Conservation (phyloP, 805 yeast genomes). For the Yarrowia sp. region DNA sequence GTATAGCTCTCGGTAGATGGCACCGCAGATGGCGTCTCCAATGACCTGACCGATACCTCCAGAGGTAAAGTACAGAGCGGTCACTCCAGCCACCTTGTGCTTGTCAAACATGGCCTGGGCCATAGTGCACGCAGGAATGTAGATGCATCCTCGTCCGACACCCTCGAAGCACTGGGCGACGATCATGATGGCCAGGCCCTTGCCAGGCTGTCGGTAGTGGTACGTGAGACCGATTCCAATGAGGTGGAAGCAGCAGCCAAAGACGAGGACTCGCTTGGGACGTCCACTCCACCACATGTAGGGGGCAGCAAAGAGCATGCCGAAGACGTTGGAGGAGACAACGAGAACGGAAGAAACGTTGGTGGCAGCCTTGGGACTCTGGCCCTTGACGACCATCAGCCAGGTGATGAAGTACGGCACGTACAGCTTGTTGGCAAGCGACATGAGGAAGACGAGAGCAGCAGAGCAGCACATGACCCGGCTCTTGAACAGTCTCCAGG, state of each 20-base stretch:
- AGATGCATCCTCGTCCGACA: constrained; percentile 11
- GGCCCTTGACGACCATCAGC: constrained; percentile 10
- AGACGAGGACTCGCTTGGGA: background rate
- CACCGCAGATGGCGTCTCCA: constrained; percentile 13
- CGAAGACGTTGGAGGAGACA: constrained; percentile 7
- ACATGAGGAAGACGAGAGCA: background rate
- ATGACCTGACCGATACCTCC: constrained; percentile 12
- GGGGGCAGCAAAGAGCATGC: background rate
- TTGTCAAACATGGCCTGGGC: constrained; percentile 19
- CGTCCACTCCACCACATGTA: constrained; percentile 17
- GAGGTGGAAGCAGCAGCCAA: constrained; percentile 9
- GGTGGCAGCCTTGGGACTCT: constrained; percentile 11
- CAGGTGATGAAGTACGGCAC: constrained; percentile 12
- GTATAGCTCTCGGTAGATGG: constrained; percentile 13
- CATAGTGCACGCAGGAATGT: constrained; percentile 8
- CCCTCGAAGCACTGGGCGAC: constrained; percentile 16
- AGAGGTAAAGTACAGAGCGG: background rate
- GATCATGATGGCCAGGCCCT: constrained; percentile 2
- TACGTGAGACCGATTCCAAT: constrained; percentile 11
- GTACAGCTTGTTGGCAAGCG: constrained; percentile 17
- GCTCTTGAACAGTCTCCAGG: constrained; percentile 13
- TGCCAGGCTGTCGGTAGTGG: background rate
- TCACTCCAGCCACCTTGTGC: constrained; percentile 8
- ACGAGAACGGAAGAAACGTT: background rate
- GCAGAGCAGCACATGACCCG: constrained; percentile 14